Percentiles rank a stretch among this genome's conserved stretches.
These are phyloP conservation scores for Penicillium paradoxum DNA, from an alignment of 495 filamentous ascomycete genomes.

Conservation along the genomic window DNA sequence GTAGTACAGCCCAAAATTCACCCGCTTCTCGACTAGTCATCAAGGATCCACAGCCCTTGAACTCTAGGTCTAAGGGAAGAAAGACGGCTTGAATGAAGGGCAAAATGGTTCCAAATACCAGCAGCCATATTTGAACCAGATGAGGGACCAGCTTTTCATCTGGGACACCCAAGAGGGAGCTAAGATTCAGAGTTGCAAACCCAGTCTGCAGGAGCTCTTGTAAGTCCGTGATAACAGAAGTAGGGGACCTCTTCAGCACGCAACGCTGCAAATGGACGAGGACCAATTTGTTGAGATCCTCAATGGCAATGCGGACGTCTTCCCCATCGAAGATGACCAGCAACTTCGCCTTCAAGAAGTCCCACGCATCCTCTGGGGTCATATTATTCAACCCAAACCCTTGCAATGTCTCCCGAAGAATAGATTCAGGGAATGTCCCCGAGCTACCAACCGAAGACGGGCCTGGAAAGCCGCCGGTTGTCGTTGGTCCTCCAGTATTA, in stretches of 20 bases:
- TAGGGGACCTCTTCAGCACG: constrained; percentile 60
- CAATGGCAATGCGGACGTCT: constrained; percentile 80
- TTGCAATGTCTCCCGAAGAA: constrained; percentile 44
- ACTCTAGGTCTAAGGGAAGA: constrained; percentile 88
- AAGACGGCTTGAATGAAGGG: constrained; percentile 97
- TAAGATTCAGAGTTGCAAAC: constrained; percentile 80
- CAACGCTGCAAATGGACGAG: constrained; percentile 75
- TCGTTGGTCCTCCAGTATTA: constrained; percentile 19
- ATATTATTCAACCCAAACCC: constrained; percentile 74
- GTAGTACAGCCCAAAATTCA: constrained; percentile 79
- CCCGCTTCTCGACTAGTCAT: constrained; percentile 70
- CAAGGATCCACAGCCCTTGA: constrained; percentile 74
- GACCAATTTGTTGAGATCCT: constrained; percentile 90
- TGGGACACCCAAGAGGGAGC: constrained; percentile 59
- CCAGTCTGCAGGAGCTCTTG: constrained; percentile 75
- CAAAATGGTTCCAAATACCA: constrained; percentile 81
- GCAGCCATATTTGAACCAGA: constrained; percentile 88
- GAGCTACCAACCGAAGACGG: constrained; percentile 32
- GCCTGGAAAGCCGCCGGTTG: constrained; percentile 30
- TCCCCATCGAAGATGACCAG: constrained; percentile 91
- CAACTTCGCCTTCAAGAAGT: constrained; percentile 84
- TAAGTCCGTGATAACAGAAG: constrained; percentile 71
- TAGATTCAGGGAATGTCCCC: constrained; percentile 29
- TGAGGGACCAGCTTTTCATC: constrained; percentile 81
- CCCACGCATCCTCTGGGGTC: constrained; percentile 90